These are phyloP conservation scores for Sutorius eximius DNA, from an alignment of 1,284 basidiomycete genomes.

Conservation along the genomic window DNA sequence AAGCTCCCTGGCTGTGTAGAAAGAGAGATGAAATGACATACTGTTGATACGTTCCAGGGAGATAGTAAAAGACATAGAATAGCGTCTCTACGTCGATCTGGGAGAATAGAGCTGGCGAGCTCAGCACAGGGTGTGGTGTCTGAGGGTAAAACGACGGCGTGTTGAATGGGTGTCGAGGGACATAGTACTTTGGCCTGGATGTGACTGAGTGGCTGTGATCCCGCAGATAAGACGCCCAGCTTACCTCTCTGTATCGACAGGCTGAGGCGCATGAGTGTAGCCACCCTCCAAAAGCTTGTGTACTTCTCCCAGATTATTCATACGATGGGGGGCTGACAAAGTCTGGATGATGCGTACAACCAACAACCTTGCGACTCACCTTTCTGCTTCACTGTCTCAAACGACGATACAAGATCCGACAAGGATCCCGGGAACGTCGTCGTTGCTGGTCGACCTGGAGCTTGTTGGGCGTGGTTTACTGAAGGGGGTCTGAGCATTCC, in stretches of 20 bases:
- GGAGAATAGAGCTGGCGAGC: constrained; percentile 84
- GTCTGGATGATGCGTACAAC: background rate
- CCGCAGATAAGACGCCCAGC: constrained; percentile 25
- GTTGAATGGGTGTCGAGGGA: constrained; percentile 89
- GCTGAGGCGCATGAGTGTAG: constrained; percentile 86
- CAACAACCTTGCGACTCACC: constrained; percentile 48
- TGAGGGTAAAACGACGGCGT: constrained; percentile 98
- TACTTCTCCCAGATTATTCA: constrained; percentile 85
- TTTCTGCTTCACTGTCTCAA: constrained; percentile 95
- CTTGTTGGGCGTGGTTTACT: constrained; percentile 40
- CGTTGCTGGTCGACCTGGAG: constrained; percentile 34
- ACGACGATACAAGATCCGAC: constrained; percentile 91
- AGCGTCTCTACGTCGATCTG: constrained; percentile 97
- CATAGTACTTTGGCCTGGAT: constrained; percentile 90
- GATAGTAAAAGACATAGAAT: constrained; percentile 99
- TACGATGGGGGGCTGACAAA: constrained; percentile 70
- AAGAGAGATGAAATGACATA: constrained; percentile 41
- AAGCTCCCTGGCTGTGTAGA: constrained; percentile 6
- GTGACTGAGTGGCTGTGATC: constrained; percentile 12
- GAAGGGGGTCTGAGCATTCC: constrained; percentile 43
- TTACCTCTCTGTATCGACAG: constrained; percentile 93
- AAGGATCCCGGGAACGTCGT: constrained; percentile 77
- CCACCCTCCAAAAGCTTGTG: constrained; percentile 92
- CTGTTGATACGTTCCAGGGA: constrained; percentile 97
- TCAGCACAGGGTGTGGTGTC: constrained; percentile 77